Base-by-base conservation (phyloP, 352 stramenopile genomes). In the Globisporangium radiosum region DNA sequence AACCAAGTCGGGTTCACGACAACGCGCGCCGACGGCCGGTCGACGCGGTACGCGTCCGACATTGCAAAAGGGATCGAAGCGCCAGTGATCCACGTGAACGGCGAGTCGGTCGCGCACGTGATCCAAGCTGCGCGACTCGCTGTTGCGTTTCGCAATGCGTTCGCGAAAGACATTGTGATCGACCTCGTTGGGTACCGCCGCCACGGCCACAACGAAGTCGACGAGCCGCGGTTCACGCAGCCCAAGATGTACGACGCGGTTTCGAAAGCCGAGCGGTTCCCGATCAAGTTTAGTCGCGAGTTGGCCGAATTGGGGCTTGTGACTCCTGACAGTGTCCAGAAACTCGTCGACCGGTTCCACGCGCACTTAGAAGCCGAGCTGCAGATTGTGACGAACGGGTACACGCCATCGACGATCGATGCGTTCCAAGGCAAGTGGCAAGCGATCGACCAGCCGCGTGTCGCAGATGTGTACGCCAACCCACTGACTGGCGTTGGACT, bases 1-100 rank as follows among this genome's bases (percentile, higher is more conserved):
- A 96, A 96, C 73, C 84, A 96, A 52, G 85, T 96, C 7, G 88
- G 84, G 5, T 96, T 94, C 70, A 96, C 88, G 10, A 96, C 88
- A n/a, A 91, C 80, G 17, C 85, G 78, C 63, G 73, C 72, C 0
- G 83, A 96, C 38, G 78, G 75, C 7, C 83, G 85, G 25, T 92
- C 86, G 42, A 90, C 85, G n/a, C 70, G 76, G 0, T 95, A 96
- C 71, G 75, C 76, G 11, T 93, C 88, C 0, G 88, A 96, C 57
- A 70, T 96, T 10, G 87, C 82, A 42, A 94, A 95, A 68, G 76
- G 68, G 60, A 79, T 92, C 42, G 88, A 92, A 42, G 76, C 78
- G 0, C 88, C 88, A 0, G 72, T 96, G 37, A 57, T 96, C n/a
- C 88, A 96, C 54, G 88, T 96, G 36, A 96, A 96, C 47, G 87